Conservation (phyloP, 176 grass and related monocot species). For the Ampelocalamus luodianensis region DNA sequence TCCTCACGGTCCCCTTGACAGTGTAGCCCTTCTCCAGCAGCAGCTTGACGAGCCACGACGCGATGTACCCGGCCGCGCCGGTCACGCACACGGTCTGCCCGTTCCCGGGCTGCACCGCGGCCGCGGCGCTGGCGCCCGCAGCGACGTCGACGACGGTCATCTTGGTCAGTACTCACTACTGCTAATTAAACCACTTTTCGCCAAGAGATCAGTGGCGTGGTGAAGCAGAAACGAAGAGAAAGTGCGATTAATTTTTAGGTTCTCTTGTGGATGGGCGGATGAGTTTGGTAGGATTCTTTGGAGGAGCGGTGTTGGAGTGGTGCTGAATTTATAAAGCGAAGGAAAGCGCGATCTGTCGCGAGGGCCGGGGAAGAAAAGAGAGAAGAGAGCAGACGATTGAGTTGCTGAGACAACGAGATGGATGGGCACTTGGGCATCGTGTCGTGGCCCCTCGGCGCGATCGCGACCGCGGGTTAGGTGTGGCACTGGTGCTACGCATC, state of each 20-base stretch:
- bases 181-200: background rate
- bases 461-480: conserved; percentile 46
- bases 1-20: conserved; percentile 88
- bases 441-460: conserved; percentile 23
- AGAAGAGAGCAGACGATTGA: background rate
- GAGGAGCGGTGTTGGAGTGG: conserved; percentile 1
- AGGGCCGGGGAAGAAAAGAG: background rate
- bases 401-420: conserved; percentile 11
- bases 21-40: conserved; percentile 88
- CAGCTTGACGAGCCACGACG: conserved; percentile 85
- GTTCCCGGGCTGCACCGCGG: conserved; percentile 14
- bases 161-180: background rate
- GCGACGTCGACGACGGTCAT: conserved; percentile 47
- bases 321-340: conserved; percentile 43
- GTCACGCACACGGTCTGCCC: conserved; percentile 82
- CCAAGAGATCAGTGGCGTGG: conserved; percentile 26
- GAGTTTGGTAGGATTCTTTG: conserved; percentile 52
- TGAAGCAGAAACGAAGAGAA: background rate
- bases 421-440: background rate
- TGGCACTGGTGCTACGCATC: too few relatives aligned
- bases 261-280: background rate
- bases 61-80: conserved; percentile 87
- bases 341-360: background rate
- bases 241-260: conserved; percentile 8
- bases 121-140: conserved; percentile 12